Conservation (phyloP, 495 filamentous ascomycete genomes). For the Penicillium alfredii region DNA sequence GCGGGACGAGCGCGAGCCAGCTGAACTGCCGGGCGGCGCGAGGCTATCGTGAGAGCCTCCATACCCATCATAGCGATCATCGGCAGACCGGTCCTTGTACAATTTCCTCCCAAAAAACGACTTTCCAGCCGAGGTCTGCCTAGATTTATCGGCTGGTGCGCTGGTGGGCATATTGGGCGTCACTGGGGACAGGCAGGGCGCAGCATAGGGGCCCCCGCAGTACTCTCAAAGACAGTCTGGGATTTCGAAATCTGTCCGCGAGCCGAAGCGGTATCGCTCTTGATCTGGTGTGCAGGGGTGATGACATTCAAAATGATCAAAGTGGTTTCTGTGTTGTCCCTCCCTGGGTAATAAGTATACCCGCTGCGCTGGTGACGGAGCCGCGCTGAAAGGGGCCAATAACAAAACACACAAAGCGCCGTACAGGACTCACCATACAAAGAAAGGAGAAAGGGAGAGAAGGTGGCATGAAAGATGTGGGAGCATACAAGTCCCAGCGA, state of each 20-base stretch:
- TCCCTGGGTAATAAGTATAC: conserved; percentile 26
- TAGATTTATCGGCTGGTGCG: conserved; percentile 69
- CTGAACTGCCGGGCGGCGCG: conserved; percentile 44
- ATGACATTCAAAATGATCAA: conserved; percentile 18
- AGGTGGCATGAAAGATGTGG: conserved; percentile 15
- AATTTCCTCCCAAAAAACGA: conserved; percentile 78
- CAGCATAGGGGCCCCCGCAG: conserved; percentile 34
- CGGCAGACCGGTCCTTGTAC: conserved; percentile 64
- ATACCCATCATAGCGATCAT: conserved; percentile 50
- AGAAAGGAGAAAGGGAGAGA: conserved; percentile 9
- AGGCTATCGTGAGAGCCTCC: conserved; percentile 45
- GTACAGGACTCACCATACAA: conserved; percentile 13
- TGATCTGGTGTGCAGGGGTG: conserved; percentile 10
- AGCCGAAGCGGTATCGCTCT: conserved; percentile 11
- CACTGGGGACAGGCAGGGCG: conserved; percentile 31
- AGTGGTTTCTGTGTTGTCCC: conserved; percentile 18
- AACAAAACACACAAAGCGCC: neutral
- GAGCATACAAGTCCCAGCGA: conserved; percentile 21
- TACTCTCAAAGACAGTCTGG: conserved; percentile 4
- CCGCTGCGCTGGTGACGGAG: conserved; percentile 12
- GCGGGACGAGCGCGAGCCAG: conserved; percentile 68
- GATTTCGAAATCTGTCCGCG: conserved; percentile 3
- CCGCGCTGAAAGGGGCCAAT: conserved; percentile 3
- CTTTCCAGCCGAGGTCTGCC: conserved; percentile 78
- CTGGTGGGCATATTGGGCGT: conserved; percentile 46